Conservation (phyloP, 2,329 filamentous ascomycete species). For the Aspergillus latus region DNA sequence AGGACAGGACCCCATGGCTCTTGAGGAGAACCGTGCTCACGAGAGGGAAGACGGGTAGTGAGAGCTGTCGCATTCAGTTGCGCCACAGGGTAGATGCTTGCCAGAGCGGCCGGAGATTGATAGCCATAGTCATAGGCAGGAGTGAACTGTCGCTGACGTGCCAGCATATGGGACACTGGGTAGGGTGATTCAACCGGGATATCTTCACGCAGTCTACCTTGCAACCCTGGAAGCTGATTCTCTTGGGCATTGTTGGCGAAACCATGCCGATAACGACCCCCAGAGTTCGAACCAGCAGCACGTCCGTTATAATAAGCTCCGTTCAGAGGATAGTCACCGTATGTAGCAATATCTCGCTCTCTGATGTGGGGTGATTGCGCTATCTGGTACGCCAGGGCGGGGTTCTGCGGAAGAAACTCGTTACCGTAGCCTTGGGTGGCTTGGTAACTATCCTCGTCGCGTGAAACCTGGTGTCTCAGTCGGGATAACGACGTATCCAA, state of each 20-base stretch:
- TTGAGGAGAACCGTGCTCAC: slow-evolving; percentile 60
- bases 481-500: slow-evolving; percentile 50
- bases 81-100: slow-evolving; percentile 34
- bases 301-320: slow-evolving; percentile 48
- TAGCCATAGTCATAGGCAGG: slow-evolving; percentile 37
- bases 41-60: slow-evolving; percentile 47
- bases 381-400: slow-evolving; percentile 39
- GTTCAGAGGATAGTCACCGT: slow-evolving; percentile 49
- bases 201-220: slow-evolving; percentile 51
- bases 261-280: slow-evolving; percentile 44
- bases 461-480: slow-evolving; percentile 40
- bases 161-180: slow-evolving; percentile 27
- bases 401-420: slow-evolving; percentile 30
- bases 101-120: slow-evolving; percentile 34
- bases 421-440: slow-evolving; percentile 25
- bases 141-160: slow-evolving; percentile 31
- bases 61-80: slow-evolving; percentile 34
- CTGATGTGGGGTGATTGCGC: slow-evolving; percentile 41
- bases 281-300: slow-evolving; percentile 43
- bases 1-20: slow-evolving; percentile 70
- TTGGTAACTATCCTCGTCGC: slow-evolving; percentile 33
- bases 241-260: slow-evolving; percentile 45
- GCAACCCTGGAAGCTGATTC: slow-evolving; percentile 47
- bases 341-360: slow-evolving; percentile 47
- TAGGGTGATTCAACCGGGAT: slow-evolving; percentile 33